Evolutionary conservation across 768 basidiomycete species (phyloP), one percentile per base, ranked within the genome.

Genomic region (Trametes coccinea): DNA sequence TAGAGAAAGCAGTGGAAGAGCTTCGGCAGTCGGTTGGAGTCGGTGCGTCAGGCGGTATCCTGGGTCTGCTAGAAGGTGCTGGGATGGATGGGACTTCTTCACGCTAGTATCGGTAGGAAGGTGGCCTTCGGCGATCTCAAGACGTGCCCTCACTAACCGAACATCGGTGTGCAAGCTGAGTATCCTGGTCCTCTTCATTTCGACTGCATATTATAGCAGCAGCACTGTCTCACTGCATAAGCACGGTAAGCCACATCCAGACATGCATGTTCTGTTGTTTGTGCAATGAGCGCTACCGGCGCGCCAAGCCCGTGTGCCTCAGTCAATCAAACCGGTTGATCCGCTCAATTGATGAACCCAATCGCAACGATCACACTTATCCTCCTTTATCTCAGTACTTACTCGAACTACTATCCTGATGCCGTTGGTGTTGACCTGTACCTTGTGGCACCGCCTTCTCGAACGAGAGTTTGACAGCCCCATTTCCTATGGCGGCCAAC

Each of bases 21-120:
- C 54, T 75, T 34, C 63, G 70, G 16, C 46, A 48, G 37, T 13
- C 6, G 6, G 17, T 3, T 40, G 62, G 62, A 10, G 22, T 27
- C 0, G 54, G 62, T 11, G 60, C 66, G 10, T 60, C 44, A 30
- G 71, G 75, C 2, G 84, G 84, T 1, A 73, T 84, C 2, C 69
- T 86, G 31, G 73, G 74, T 2, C 65, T 87, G 63, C 64, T 81
- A 58, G 82, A 83, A 47, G 84, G 82, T 0, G 79, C 69, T 2
- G 71, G 71, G 11, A 27, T 68, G 45, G 58, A 58, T 27, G 27
- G 33, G 0, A 17, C 34, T 27, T 3, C 22, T 6, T 34, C 22
- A 4, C 37, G 13, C 29, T 30, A 30, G 29, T 45, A n/a, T 22
- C 8, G 22, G 47, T 30, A 29, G 11, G 14, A 31, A 14, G 13